A percentile compares a stretch with the other conserved stretches of the same genome.
These are phyloP conservation scores for Phytophthora brassicae DNA, from an alignment of 352 stramenopile genomes.

Conservation along the genomic window DNA sequence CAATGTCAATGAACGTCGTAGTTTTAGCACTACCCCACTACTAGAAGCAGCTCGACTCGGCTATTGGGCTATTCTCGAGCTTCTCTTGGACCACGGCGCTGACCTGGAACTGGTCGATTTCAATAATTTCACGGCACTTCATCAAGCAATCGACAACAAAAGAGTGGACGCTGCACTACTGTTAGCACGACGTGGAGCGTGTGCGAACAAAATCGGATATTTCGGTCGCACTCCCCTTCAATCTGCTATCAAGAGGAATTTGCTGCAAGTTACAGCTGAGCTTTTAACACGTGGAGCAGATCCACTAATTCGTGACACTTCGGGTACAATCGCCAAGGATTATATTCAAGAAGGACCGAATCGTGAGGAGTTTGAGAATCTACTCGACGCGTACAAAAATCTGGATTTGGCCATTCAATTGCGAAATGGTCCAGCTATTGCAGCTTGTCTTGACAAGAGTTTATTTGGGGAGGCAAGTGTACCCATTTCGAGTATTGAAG, in stretches of 20 bases:
- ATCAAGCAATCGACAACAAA: slow-evolving; percentile 11
- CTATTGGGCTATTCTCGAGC: slow-evolving; percentile 6
- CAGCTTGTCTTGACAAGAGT: too few species aligned
- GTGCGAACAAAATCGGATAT: slow-evolving; percentile 11
- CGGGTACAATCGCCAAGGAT: not conserved
- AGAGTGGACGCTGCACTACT: not conserved
- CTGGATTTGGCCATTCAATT: not conserved
- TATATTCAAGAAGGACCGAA: not conserved
- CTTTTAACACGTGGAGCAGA: slow-evolving; percentile 11
- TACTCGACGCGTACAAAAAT: not conserved
- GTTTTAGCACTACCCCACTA: slow-evolving; percentile 6
- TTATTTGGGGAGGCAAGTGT: not conserved
- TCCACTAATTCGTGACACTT: not conserved
- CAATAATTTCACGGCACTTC: slow-evolving; percentile 8
- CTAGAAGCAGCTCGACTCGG: slow-evolving; percentile 11
- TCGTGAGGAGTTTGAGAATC: not conserved
- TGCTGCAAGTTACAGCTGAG: slow-evolving; percentile 7
- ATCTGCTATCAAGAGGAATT: slow-evolving; percentile 7
- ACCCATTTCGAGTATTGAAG: slow-evolving; percentile 4
- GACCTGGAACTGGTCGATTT: slow-evolving; percentile 6
- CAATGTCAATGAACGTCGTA: slow-evolving; percentile 20
- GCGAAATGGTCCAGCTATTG: not conserved
- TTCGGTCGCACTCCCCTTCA: slow-evolving; percentile 18
- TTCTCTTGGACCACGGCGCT: slow-evolving; percentile 18
- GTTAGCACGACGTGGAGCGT: slow-evolving; percentile 6